Evolutionary conservation across 352 stramenopile species (phyloP), one percentile per base, ranked within the genome.

Genomic region (Phytopythium litorale): DNA sequence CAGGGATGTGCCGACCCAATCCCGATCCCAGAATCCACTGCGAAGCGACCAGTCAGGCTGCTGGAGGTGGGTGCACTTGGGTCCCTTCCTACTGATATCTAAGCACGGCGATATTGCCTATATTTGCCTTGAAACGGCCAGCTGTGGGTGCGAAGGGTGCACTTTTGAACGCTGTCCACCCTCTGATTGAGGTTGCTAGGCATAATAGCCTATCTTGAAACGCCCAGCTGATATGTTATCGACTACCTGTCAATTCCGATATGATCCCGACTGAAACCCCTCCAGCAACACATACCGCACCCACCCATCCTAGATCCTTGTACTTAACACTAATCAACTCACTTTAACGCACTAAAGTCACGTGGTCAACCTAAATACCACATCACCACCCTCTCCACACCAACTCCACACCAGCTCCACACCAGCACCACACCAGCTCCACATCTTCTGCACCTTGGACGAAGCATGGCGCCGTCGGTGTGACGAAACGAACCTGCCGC

Each of bases 401-500:
- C 16, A 5, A n/a, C n/a, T 7, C 18, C 12, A 7, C 13, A 42
- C 5, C 35, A 7, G 35, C 7, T 11, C 2, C 2, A 16, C 7
- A 42, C 35, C 2, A 48, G 23, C 42, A 48, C 1, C n/a, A 23
- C 3, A 42, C 11, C 37, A 16, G 37, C 9, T 18, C 4, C 4
- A 19, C 11, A 43, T 13, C 4, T 19, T 7, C 9, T 9, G 28
- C 30, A 13, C 32, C 28, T 23, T 9, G 28, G 33, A 56, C 0
- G 37, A 2, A 8, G 19, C 6, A 28, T 57, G 52, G 18, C 33
- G 33, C 69, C 37, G 87, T 84, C 51, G 81, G 84, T n/a, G 87
- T n/a, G 87, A 95, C 52, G 62, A 93, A 8, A 81, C 81, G 62
- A 65, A 76, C 23, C 64, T 87, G 32, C 70, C 78, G 56, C 82